Evolutionary conservation across 179 eudicot species (phyloP).

Genomic region (Beta corolliflora): DNA sequence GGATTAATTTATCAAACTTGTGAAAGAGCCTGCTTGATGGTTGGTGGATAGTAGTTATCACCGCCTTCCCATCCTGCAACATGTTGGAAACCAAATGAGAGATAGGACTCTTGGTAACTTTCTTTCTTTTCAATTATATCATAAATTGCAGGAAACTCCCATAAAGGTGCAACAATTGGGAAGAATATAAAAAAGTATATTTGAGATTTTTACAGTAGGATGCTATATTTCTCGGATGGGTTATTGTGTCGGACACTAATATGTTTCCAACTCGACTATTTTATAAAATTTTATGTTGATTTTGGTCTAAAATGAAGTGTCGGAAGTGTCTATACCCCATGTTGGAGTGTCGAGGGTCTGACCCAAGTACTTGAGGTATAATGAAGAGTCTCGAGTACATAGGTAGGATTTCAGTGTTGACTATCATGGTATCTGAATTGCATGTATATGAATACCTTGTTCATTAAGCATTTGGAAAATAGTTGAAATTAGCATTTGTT

Average conservation of each 20-base stretch:
- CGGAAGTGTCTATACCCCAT: no score
- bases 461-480: not conserved
- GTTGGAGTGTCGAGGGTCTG: no score
- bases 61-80: constrained; percentile 87
- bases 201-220: not conserved
- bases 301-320: no score
- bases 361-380: no score
- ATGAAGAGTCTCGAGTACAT: no score
- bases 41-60: constrained; percentile 92
- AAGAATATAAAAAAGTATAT: not conserved
- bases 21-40: constrained; percentile 95
- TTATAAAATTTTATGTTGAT: no score
- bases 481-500: not conserved
- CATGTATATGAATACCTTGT: not conserved
- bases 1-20: constrained; percentile 83
- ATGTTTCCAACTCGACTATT: no score
- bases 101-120: not conserved
- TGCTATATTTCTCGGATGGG: no score
- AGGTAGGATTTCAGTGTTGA: no score
- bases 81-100: constrained; percentile 3
- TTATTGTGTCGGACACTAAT: no score
- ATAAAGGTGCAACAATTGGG: not conserved
- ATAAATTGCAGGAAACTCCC: no score
- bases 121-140: no score
- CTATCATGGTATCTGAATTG: not conserved